These are phyloP conservation scores for Margaritispora aquatica DNA, from an alignment of 495 filamentous ascomycete genomes.

Conservation along the genomic window DNA sequence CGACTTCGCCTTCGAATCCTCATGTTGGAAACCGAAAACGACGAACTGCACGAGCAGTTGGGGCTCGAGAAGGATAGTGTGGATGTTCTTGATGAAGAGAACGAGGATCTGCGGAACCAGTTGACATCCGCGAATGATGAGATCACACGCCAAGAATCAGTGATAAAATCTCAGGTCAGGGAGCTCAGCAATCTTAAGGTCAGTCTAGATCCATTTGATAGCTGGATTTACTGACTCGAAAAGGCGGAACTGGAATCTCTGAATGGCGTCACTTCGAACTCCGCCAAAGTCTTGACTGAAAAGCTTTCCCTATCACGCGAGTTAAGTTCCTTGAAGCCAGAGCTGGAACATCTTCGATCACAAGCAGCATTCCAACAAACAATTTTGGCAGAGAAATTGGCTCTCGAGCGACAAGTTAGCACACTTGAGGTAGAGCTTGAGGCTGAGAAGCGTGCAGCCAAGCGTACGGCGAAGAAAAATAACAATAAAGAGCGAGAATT, in stretches of 20 bases:
- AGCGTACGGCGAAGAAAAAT: conserved; percentile 37
- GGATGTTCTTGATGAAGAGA: conserved; percentile 37
- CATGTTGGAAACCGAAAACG: conserved; percentile 66
- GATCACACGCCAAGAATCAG: conserved; percentile 46
- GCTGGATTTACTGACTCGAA: neutral
- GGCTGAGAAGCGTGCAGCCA: conserved; percentile 63
- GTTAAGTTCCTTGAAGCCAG: conserved; percentile 61
- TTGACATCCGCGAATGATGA: conserved; percentile 51
- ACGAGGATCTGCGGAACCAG: conserved; percentile 49
- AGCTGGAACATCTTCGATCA: conserved; percentile 69
- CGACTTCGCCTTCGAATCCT: conserved; percentile 58
- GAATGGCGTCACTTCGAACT: conserved; percentile 55
- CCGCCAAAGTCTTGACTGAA: conserved; percentile 65
- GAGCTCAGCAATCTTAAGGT: conserved; percentile 68
- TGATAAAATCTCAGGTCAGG: conserved; percentile 49
- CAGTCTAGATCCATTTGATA: conserved; percentile 18
- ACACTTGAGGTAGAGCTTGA: conserved; percentile 74
- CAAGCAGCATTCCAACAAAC: conserved; percentile 61
- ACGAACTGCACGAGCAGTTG: conserved; percentile 55
- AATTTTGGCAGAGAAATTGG: conserved; percentile 65
- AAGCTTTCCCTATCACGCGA: conserved; percentile 71
- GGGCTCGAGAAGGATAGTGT: conserved; percentile 46
- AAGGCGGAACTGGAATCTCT: conserved; percentile 64
- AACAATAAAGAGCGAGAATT: conserved; percentile 43
- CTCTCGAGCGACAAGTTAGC: conserved; percentile 66